Evolutionary conservation across 225 moss, liverwort and hornwort species (phyloP), one percentile per base, ranked within the genome.

Genomic region (Polytrichum formosum): DNA sequence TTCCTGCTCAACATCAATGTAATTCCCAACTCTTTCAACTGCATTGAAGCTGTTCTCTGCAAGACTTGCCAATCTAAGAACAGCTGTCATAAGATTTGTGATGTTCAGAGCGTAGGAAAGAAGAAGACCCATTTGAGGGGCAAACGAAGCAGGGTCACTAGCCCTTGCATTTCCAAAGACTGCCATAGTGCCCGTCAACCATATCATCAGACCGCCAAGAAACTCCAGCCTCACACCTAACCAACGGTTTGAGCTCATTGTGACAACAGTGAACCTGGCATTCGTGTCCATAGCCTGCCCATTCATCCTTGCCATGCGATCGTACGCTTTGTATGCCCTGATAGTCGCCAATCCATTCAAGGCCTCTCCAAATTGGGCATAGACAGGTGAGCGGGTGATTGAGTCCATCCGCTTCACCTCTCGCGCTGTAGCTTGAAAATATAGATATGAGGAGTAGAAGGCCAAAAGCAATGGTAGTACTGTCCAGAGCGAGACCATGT

Each of bases 351-450:
- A 82, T 26, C 96, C 96, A 79, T 96, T 96, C 73, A 96, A 82
- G 55, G 96, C 96, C 76, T 96, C 96, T 71, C 91, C 91, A 79
- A 96, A 96, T 61, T 96, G 96, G 23, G 93, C 91, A 80, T 96
- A 96, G 69, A 96, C 90, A 61, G 93, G 96, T 61, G 93, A 96
- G 27, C 93, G 90, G 27, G 93, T 91, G 72, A 96, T 82, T 13
- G 96, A 93, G 72, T 96, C 96, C 74, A 96, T 90, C 20, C 93
- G 96, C 84, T 93, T 96, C 62, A 96, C 96, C 78, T 96, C 96
- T 71, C 96, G 79, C 53, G 93, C 90, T 62, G 96, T 93, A 53
- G 86, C 85, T 88, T 96, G 96, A 67, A 93, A 96, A 70, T 96
- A 96, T 0, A 96, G 82, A 75, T 96, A 96, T 28, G 91, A 73